Percentiles rank a stretch among this genome's conserved stretches.
Evolutionary conservation across 352 stramenopile species (phyloP).

Genomic region (Thalassiosira exigua): DNA sequence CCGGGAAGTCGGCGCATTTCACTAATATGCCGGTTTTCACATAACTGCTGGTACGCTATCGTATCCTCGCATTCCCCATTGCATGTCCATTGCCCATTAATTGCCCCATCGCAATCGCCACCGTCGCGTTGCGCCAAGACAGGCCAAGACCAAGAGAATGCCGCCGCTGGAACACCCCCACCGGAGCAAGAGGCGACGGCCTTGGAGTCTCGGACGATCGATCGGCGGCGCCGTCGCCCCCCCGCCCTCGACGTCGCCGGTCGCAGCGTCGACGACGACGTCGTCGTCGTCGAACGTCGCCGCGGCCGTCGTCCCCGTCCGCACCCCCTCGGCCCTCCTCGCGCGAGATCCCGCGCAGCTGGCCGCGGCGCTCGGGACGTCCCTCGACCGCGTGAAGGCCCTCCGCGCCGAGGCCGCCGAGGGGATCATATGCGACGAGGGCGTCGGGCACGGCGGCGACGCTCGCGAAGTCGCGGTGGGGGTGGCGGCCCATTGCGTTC

Average conservation of each 20-base stretch:
- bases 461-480: constrained; percentile 12
- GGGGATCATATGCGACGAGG: constrained; percentile 36
- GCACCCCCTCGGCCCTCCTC: constrained; percentile 58
- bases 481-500: constrained; percentile 24
- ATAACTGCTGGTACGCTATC: too few relatives aligned
- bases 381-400: constrained; percentile 24
- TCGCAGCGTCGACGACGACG: neutral
- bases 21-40: too few relatives aligned
- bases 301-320: constrained; percentile 13
- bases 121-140: too few relatives aligned
- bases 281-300: neutral
- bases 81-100: too few relatives aligned
- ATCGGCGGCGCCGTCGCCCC: too few relatives aligned
- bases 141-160: too few relatives aligned
- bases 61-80: too few relatives aligned
- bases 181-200: too few relatives aligned
- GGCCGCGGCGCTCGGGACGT: constrained; percentile 12
- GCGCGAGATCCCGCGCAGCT: constrained; percentile 50
- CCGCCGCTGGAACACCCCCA: too few relatives aligned
- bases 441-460: constrained; percentile 26
- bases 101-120: too few relatives aligned
- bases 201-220: too few relatives aligned
- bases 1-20: too few relatives aligned
- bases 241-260: neutral
- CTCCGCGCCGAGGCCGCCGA: constrained; percentile 42